phyloP scores from a whole-genome alignment of 1,284 basidiomycete species.

The Dichomitus squalens region DNA sequence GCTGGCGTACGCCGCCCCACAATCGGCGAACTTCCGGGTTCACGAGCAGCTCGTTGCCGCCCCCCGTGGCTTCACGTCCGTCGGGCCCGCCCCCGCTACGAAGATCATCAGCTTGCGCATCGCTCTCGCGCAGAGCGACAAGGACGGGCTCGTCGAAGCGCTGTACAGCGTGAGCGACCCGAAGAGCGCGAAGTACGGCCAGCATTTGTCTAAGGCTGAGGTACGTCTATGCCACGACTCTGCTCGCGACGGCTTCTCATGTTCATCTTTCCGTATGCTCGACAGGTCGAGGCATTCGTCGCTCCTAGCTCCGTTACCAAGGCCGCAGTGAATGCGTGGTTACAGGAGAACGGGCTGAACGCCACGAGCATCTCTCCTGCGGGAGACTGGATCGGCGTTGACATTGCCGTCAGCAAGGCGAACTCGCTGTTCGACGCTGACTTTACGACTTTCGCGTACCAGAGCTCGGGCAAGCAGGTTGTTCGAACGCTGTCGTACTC shows the following conservation, averaged over 20 bases:
- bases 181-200: slow-evolving; percentile 32
- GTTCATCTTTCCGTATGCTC: neutral
- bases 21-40: too few relatives aligned
- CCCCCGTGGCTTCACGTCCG: slow-evolving; percentile 33
- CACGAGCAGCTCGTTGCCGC: slow-evolving; percentile 30
- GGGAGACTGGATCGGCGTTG: slow-evolving; percentile 45
- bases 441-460: slow-evolving; percentile 41
- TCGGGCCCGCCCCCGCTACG: slow-evolving; percentile 29
- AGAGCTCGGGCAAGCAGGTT: slow-evolving; percentile 31
- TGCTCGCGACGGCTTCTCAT: neutral
- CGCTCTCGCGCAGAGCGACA: slow-evolving; percentile 35
- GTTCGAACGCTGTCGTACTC: slow-evolving; percentile 46
- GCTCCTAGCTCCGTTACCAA: slow-evolving; percentile 39
- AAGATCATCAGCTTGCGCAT: slow-evolving; percentile 35
- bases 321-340: slow-evolving; percentile 39
- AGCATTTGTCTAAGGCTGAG: slow-evolving; percentile 37
- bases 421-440: slow-evolving; percentile 40
- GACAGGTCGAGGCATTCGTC: slow-evolving; percentile 41
- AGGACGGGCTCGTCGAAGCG: slow-evolving; percentile 37
- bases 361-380: slow-evolving; percentile 34
- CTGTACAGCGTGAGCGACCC: slow-evolving; percentile 39
- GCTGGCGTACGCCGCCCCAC: too few relatives aligned
- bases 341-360: slow-evolving; percentile 38
- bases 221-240: slow-evolving; percentile 20
- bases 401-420: slow-evolving; percentile 39